Evolutionary conservation across 305 asterid species (phyloP).

Genomic region (Ajuga reptans): DNA sequence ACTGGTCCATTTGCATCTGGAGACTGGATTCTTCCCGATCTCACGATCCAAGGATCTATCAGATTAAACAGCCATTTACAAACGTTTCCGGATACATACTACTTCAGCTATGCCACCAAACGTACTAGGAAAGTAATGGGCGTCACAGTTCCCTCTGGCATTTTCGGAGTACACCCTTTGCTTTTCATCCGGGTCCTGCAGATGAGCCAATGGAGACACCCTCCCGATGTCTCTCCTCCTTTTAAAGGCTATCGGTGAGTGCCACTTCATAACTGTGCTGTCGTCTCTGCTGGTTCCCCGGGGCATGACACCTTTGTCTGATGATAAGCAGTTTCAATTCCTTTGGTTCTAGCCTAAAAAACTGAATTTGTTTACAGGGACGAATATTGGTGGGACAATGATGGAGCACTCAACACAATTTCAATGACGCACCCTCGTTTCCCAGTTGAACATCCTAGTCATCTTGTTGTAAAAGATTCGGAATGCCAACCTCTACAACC

Average conservation of each 20-base stretch:
- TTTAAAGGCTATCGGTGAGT: slow-evolving; percentile 81
- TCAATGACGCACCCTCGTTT: slow-evolving; percentile 96
- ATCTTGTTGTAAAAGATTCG: slow-evolving; percentile 55
- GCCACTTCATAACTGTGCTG: neutral
- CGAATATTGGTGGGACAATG: slow-evolving; percentile 99
- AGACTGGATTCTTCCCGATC: slow-evolving; percentile 96
- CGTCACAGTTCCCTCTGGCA: slow-evolving; percentile 65
- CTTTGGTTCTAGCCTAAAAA: neutral
- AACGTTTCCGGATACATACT: slow-evolving; percentile 72
- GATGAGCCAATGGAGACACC: slow-evolving; percentile 83
- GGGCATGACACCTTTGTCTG: no score
- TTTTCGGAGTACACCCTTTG: slow-evolving; percentile 71
- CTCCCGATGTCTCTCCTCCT: slow-evolving; percentile 70
- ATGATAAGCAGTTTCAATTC: neutral
- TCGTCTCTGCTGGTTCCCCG: no score
- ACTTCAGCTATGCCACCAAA: slow-evolving; percentile 92
- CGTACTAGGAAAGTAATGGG: slow-evolving; percentile 64
- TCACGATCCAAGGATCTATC: slow-evolving; percentile 75
- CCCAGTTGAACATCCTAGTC: slow-evolving; percentile 73
- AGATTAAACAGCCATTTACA: slow-evolving; percentile 48
- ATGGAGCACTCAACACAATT: slow-evolving; percentile 91
- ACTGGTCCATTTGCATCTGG: slow-evolving; percentile 82
- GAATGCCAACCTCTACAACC: slow-evolving; percentile 84
- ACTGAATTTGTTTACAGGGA: slow-evolving; percentile 41
- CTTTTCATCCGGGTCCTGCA: slow-evolving; percentile 76